phyloP scores from a whole-genome alignment of 441 rosid genomes.

The Melastoma candidum region DNA sequence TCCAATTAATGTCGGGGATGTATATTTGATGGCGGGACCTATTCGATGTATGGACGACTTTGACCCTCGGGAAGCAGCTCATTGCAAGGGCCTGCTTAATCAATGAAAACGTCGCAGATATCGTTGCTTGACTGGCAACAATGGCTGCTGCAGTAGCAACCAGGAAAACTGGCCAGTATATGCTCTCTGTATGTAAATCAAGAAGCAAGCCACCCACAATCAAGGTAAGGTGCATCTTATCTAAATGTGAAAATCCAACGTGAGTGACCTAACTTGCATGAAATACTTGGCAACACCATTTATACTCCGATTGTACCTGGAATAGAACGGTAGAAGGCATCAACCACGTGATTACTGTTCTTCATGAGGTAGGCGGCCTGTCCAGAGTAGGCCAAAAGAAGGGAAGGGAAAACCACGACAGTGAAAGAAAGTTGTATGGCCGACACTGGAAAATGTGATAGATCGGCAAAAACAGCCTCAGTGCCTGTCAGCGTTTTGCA shows the following conservation, averaged over 20 bases:
- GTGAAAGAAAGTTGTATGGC: conserved; percentile 16
- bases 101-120: conserved; percentile 15
- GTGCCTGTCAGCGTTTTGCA: conserved; percentile 3
- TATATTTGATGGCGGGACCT: conserved; percentile 16
- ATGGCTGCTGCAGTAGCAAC: conserved; percentile 16
- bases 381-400: conserved; percentile 16
- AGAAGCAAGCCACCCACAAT: background rate
- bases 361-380: conserved; percentile 15
- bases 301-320: conserved; percentile 8
- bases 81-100: conserved; percentile 18
- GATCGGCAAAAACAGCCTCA: conserved; percentile 15
- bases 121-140: conserved; percentile 17
- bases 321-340: conserved; percentile 13
- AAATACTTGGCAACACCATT: too few relatives aligned
- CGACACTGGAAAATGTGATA: conserved; percentile 13
- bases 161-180: conserved; percentile 16
- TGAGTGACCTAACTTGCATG: too few relatives aligned
- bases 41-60: conserved; percentile 16
- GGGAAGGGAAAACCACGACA: conserved; percentile 14
- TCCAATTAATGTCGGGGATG: conserved; percentile 14
- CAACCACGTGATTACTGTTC: conserved; percentile 5
- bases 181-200: conserved; percentile 8
- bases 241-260: too few relatives aligned
- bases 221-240: background rate
- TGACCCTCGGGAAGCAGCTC: conserved; percentile 19